Base-by-base conservation (phyloP, 2,329 filamentous ascomycete genomes). In the Penicillium glabrum region DNA sequence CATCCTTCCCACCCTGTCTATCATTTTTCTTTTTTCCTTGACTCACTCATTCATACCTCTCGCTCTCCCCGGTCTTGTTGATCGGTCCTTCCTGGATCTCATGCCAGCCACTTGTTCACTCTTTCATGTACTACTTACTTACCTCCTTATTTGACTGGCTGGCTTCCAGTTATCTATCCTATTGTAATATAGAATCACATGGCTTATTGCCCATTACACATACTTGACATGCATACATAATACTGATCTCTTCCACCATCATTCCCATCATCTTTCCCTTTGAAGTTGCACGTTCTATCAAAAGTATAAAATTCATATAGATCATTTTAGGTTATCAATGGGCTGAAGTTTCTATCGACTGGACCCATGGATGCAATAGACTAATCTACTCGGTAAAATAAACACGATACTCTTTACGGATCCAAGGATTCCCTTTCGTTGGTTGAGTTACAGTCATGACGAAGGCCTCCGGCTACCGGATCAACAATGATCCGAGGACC, bases 131-230 rank as follows among this genome's bases (percentile, higher is more conserved):
- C 44, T 63, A 66, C 58, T 60, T 63, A 66, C 58, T 60, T 61
- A 63, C 60, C 46, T 19, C 33, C 46, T 21, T 56, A 59, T 49
- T 43, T 59, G 48, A 62, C 67, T 67, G 63, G 63, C 63, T 59
- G 63, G 64, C 52, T 54, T 59, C 60, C 63, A 57, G 62, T 65
- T 49, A 59, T 61, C 53, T 63, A 60, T 61, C 59, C 57, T 60
- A 27, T 67, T 72, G 71, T 73, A 73, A 72, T 72, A 71, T 72
- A 73, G 61, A 59, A 58, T 47, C 56, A 54, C 58, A 56, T 48
- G 63, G 62, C 53, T 16, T 53, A 51, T 35, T 51, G 60, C 56
- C 61, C 57, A 59, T 53, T 56, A 59, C 56, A 67, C 64, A 66
- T 62, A 68, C 51, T 46, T 61, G 49, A 54, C 35, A 57, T 64